Evolutionary conservation across 768 basidiomycete species (phyloP).

Genomic region (Gymnopilus dilepis): DNA sequence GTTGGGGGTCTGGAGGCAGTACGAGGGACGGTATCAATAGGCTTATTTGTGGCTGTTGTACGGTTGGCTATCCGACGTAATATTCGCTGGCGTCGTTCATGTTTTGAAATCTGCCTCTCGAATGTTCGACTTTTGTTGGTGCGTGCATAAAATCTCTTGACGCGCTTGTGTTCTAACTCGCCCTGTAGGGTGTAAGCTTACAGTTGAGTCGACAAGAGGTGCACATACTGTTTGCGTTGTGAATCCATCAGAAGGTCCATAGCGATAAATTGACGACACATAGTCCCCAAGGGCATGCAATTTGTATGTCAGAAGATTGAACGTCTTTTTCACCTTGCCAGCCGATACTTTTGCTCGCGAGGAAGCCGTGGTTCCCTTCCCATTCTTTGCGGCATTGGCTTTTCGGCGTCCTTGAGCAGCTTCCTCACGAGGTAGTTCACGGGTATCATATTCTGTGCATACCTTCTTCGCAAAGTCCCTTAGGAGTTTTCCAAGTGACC

Average conservation of each 20-base stretch:
- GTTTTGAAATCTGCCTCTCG: constrained; percentile 12
- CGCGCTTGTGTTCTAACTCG: constrained; percentile 19
- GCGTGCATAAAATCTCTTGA: constrained; percentile 19
- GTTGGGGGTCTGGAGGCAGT: too few relatives aligned
- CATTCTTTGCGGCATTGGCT: constrained; percentile 7
- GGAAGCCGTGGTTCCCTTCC: constrained; percentile 20
- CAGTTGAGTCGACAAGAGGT: background rate
- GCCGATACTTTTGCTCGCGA: background rate
- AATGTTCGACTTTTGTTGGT: constrained; percentile 15
- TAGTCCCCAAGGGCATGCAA: constrained; percentile 20
- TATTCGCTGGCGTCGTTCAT: constrained; percentile 15
- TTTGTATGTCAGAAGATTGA: constrained; percentile 21
- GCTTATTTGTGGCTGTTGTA: background rate
- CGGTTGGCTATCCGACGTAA: background rate
- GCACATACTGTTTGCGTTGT: constrained; percentile 16
- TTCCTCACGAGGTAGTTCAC: constrained; percentile 17
- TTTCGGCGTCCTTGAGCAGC: constrained; percentile 5
- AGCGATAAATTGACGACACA: constrained; percentile 6
- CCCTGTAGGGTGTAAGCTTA: constrained; percentile 6
- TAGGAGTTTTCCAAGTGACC: constrained; percentile 15
- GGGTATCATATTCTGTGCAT: constrained; percentile 15
- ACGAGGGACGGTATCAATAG: background rate
- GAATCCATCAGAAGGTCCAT: constrained; percentile 15
- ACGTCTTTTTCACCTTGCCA: background rate
- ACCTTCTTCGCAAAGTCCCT: constrained; percentile 14